Base-by-base conservation (phyloP, 2,329 filamentous ascomycete species). In the Penicillium corylophilum region DNA sequence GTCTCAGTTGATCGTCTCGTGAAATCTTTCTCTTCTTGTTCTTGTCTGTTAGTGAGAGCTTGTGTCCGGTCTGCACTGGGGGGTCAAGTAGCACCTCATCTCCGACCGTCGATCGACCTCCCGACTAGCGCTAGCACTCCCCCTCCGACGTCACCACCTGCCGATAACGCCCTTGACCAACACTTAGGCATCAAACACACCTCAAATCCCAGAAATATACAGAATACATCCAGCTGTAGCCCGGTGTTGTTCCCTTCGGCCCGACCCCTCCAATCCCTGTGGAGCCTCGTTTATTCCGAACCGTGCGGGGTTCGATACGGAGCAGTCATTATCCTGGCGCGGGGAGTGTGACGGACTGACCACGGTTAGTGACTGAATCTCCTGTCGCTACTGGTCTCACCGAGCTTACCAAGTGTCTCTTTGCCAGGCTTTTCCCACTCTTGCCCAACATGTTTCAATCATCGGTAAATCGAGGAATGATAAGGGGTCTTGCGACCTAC, bases 391-490 rank as follows among this genome's bases (percentile, higher is more conserved):
- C 6, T 20, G 15, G 7, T 15, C 7, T 12, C 16, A 7, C 22
- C 26, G 36, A 46, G 10, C 18, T 20, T 13, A 42, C 10, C 23
- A 24, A 22, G 18, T 12, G 2, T 35, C 41, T n/a, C n/a, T 31
- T 1, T 9, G 29, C 26, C 18, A n/a, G 12, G 0, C 12, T 33
- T 40, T 7, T 3, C 12, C 2, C 15, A 22, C 12, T 15, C n/a
- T 24, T 6, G 18, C 16, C 38, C 61, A 63, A 35, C 46, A 73
- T 73, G 71, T 73, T 73, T 50, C 64, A 66, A 31, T 71, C 66
- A 31, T 55, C 61, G 41, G 68, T 71, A 61, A 60, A 66, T 62
- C 16, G 39, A 23, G 29, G 24, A n/a, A 23, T 43, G 54, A 55
- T 42, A 56, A 50, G 36, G 42, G 47, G 35, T 36, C 38, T 43